Evolutionary conservation across 1,284 basidiomycete species (phyloP), one percentile per base, ranked within the genome.

Genomic region (Sporisorium iseilematis-ciliati): DNA sequence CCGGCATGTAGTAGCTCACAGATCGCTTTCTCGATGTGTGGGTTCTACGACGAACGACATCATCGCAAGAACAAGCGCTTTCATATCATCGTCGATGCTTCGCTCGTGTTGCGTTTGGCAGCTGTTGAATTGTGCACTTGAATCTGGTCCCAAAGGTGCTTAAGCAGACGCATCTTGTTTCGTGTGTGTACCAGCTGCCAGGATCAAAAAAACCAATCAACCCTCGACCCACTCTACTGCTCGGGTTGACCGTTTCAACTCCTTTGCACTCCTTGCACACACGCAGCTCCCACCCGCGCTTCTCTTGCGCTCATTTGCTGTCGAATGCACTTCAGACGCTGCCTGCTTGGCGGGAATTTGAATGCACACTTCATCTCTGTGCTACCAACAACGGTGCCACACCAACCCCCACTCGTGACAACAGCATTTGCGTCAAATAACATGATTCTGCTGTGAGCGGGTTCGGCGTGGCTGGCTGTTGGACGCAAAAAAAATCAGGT

Each of bases 401-500:
- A 38, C 35, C 14, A 38, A 38, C 35, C 14, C 14, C 11, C 35
- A 35, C 33, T 35, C 7, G 12, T 35, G 33, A 35, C 33, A 35
- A 35, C 35, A 38, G 10, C 35, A 2, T 38, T n/a, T n/a, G n/a
- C n/a, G n/a, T n/a, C n/a, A n/a, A n/a, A n/a, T n/a, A n/a, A n/a
- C n/a, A n/a, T n/a, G n/a, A n/a, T n/a, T n/a, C n/a, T 38, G 35
- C 35, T 38, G 10, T 14, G 35, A 14, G 35, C 35, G 14, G 35
- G 35, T 8, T 31, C 33, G 33, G 7, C 23, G 43, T 25, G 18
- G 23, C 57, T 8, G 29, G 16, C 18, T 23, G 26, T 12, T 16
- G 41, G 11, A 8, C 33, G 16, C 3, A 10, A 23, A 23, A n/a
- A 33, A 41, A 57, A 26, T 67, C 64, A 65, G 64, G 57, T 65